Percentiles rank a stretch among this genome's conserved stretches.
phyloP scores from a whole-genome alignment of 1,284 basidiomycete genomes.

The Irpex sp. region DNA sequence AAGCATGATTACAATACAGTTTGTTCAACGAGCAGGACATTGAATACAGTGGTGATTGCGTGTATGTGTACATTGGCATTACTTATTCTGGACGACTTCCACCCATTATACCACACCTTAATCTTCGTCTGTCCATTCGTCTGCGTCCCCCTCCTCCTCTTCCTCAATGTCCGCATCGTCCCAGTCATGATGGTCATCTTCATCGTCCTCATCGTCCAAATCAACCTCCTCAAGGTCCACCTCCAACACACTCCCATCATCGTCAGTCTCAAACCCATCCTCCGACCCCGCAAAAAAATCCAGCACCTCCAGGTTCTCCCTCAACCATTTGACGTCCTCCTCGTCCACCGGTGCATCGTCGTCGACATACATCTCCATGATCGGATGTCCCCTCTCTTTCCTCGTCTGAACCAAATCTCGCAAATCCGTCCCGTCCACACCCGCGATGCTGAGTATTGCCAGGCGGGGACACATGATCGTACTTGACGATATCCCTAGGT shows the following conservation, averaged over 20 bases:
- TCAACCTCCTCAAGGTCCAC: slow-evolving; percentile 25
- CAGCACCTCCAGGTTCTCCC: slow-evolving; percentile 40
- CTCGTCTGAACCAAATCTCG: slow-evolving; percentile 42
- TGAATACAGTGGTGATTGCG: too few relatives aligned
- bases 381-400: slow-evolving; percentile 33
- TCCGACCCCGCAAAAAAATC: slow-evolving; percentile 40
- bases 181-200: slow-evolving; percentile 20
- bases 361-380: slow-evolving; percentile 36
- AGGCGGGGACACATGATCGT: slow-evolving; percentile 33
- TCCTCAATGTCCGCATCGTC: slow-evolving; percentile 36
- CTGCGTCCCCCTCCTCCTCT: slow-evolving; percentile 32
- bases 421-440: slow-evolving; percentile 37
- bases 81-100: too few relatives aligned
- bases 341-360: slow-evolving; percentile 32
- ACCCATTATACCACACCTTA: not conserved
- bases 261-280: slow-evolving; percentile 12
- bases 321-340: slow-evolving; percentile 44
- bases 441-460: slow-evolving; percentile 41
- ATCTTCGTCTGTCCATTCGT: slow-evolving; percentile 16
- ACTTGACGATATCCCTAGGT: not conserved
- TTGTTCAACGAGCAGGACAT: not conserved
- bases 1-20: not conserved
- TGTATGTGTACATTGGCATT: too few relatives aligned
- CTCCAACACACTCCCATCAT: slow-evolving; percentile 14
- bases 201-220: slow-evolving; percentile 13